phyloP scores from a whole-genome alignment of 2,329 filamentous ascomycete genomes.

The Fusarium drepaniforme region DNA sequence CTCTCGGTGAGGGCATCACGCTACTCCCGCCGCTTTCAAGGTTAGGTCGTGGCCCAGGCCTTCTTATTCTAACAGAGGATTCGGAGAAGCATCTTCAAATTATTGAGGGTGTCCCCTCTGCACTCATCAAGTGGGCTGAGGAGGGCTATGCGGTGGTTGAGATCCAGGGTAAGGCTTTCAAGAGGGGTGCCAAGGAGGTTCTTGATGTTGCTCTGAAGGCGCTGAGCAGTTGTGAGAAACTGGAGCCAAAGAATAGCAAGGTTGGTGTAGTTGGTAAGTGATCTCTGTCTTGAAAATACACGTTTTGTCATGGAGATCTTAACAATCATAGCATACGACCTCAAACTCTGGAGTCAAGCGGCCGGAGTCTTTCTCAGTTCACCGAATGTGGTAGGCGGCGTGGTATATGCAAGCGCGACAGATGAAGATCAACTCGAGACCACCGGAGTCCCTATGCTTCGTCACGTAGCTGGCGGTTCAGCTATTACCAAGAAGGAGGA shows the following conservation, averaged over 20 bases:
- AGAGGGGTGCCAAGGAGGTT: slow-evolving; percentile 17
- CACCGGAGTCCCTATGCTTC: slow-evolving; percentile 20
- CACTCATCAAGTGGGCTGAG: slow-evolving; percentile 77
- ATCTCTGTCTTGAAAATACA: neutral
- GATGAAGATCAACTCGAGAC: slow-evolving; percentile 7
- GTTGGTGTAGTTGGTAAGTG: slow-evolving; percentile 53
- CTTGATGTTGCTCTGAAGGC: slow-evolving; percentile 37
- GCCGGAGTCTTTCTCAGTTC: slow-evolving; percentile 34
- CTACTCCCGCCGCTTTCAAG: slow-evolving; percentile 51
- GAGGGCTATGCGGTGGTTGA: slow-evolving; percentile 75
- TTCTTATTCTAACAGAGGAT: slow-evolving; percentile 44
- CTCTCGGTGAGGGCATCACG: slow-evolving; percentile 36
- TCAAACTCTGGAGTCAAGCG: slow-evolving; percentile 37
- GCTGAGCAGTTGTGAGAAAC: slow-evolving; percentile 40
- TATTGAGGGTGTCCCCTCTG: slow-evolving; percentile 60
- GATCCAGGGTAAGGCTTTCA: slow-evolving; percentile 40
- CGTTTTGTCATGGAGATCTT: rapidly evolving
- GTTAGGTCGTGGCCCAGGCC: slow-evolving; percentile 41
- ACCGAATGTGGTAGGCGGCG: slow-evolving; percentile 36
- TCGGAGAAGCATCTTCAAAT: slow-evolving; percentile 36
- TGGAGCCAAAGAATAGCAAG: slow-evolving; percentile 50
- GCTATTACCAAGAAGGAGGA: neutral
- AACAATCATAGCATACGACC: slow-evolving; percentile 19
- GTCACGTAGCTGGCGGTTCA: slow-evolving; percentile 34
- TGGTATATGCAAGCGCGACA: slow-evolving; percentile 34